phyloP scores from a whole-genome alignment of 371 early-diverging fungal species.

The Mortierella sp. region DNA sequence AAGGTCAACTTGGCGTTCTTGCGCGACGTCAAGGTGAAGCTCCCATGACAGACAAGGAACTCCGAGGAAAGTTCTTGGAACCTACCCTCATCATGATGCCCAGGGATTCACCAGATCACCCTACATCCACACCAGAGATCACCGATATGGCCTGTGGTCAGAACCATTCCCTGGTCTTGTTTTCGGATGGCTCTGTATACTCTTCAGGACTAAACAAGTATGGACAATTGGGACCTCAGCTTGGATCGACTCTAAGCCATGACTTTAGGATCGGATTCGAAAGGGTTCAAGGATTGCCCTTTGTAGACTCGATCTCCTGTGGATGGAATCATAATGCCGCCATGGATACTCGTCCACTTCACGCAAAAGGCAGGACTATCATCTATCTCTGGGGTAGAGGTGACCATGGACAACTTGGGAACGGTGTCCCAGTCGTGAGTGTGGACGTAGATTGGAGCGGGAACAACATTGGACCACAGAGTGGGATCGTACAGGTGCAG shows the following conservation, averaged over 20 bases:
- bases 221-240: slow-evolving; percentile 63
- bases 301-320: slow-evolving; percentile 57
- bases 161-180: slow-evolving; percentile 59
- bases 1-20: slow-evolving; percentile 66
- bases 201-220: slow-evolving; percentile 73
- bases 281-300: slow-evolving; percentile 18
- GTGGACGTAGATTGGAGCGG: slow-evolving; percentile 9
- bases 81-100: slow-evolving; percentile 43
- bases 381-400: slow-evolving; percentile 74
- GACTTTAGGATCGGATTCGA: slow-evolving; percentile 45
- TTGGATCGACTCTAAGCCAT: neutral
- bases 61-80: slow-evolving; percentile 33
- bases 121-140: slow-evolving; percentile 3
- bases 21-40: neutral
- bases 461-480: neutral
- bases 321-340: slow-evolving; percentile 84
- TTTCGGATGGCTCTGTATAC: slow-evolving; percentile 58
- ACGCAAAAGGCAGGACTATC: neutral
- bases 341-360: slow-evolving; percentile 40
- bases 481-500: slow-evolving; percentile 15
- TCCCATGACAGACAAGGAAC: slow-evolving; percentile 35
- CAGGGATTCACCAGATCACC: neutral
- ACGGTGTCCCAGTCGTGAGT: neutral
- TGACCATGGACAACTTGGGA: slow-evolving; percentile 75
- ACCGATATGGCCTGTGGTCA: slow-evolving; percentile 66